A percentile compares a stretch with the other conserved stretches of the same genome.
These are phyloP conservation scores for Paspalum notatum DNA, from an alignment of 176 grass and related monocot genomes.

Conservation along the genomic window DNA sequence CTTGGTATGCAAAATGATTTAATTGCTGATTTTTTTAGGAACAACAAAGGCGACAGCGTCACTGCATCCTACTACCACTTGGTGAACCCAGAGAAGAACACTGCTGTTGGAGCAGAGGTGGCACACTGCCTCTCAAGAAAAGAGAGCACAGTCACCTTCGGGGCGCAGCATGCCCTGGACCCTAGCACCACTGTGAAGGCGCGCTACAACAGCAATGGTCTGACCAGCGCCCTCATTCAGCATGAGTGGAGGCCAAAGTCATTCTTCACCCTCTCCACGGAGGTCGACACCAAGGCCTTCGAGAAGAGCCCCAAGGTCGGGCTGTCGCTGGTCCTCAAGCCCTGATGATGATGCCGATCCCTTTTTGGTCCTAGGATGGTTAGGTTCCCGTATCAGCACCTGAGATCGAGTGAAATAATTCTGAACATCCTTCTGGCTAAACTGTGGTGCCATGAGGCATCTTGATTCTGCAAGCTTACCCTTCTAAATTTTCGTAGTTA, in stretches of 20 bases:
- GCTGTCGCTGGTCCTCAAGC: conserved; percentile 63
- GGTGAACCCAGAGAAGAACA: conserved; percentile 33
- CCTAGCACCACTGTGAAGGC: conserved; percentile 59
- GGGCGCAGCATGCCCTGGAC: conserved; percentile 53
- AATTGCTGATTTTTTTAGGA: conserved; percentile 47
- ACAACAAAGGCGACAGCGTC: conserved; percentile 67
- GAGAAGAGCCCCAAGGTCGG: conserved; percentile 60
- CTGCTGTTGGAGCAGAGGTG: conserved; percentile 58
- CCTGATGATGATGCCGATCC: conserved; percentile 55
- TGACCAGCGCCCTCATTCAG: conserved; percentile 64
- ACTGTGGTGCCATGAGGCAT: conserved; percentile 19
- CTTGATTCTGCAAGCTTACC: conserved; percentile 9
- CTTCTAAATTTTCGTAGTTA: not conserved
- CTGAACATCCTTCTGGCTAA: conserved; percentile 4
- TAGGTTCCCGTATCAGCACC: not conserved
- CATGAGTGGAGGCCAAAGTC: conserved; percentile 68
- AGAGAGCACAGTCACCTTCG: conserved; percentile 52
- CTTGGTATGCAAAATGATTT: not conserved
- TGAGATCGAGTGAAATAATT: conserved; percentile 33
- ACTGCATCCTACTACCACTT: conserved; percentile 55
- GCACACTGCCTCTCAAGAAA: conserved; percentile 61
- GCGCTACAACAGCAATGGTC: conserved; percentile 63
- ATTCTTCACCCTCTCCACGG: conserved; percentile 58
- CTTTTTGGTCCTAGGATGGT: conserved; percentile 41
- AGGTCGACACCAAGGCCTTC: conserved; percentile 52